Percentiles rank a stretch among this genome's conserved stretches.
These are phyloP conservation scores for Kwoniella pini DNA, from an alignment of 768 basidiomycete species.

Conservation along the genomic window DNA sequence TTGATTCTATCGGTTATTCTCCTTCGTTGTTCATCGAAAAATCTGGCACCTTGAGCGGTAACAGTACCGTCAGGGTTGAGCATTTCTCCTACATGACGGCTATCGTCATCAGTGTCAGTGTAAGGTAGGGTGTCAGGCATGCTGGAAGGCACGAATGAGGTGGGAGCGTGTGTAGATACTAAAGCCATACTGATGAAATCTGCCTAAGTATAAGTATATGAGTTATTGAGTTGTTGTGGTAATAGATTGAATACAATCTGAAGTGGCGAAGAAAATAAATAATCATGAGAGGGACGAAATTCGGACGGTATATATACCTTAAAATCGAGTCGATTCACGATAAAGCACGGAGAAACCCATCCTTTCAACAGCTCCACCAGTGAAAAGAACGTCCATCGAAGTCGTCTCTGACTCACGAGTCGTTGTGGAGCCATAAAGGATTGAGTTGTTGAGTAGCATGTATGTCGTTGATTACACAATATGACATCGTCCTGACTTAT, in stretches of 20 bases:
- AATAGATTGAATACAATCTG: background rate
- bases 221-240: background rate
- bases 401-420: background rate
- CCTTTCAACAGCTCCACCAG: constrained; percentile 2
- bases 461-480: too few species aligned
- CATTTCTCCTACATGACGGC: background rate
- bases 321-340: background rate
- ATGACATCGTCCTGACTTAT: too few species aligned
- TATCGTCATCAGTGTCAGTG: background rate
- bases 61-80: background rate
- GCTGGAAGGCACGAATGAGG: background rate
- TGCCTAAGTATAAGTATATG: background rate
- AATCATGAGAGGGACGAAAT: too few species aligned
- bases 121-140: too few species aligned
- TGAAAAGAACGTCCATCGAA: background rate
- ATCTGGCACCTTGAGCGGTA: background rate
- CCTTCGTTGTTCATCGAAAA: background rate
- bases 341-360: background rate
- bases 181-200: background rate
- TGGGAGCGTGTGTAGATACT: constrained; percentile 3
- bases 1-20: background rate
- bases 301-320: background rate
- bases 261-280: constrained; percentile 3
- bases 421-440: constrained; percentile 13
- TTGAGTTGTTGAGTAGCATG: background rate